Conservation (phyloP, 2,329 filamentous ascomycete genomes). For the Hymenoscyphus salicellus region DNA sequence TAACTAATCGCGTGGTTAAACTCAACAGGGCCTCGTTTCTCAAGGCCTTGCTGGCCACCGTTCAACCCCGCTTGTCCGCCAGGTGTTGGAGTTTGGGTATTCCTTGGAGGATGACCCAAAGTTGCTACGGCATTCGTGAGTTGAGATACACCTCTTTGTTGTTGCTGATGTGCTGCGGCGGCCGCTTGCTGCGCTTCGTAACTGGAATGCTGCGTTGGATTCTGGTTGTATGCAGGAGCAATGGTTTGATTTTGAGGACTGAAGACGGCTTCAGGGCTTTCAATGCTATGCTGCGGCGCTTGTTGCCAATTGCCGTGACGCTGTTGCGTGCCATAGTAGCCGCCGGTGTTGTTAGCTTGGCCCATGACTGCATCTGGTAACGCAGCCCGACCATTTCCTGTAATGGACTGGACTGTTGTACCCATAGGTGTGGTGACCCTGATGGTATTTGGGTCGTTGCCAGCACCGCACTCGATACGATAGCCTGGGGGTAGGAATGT, state of each 20-base stretch:
- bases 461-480: conserved; percentile 90
- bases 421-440: conserved; percentile 95
- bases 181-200: conserved; percentile 43
- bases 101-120: conserved; percentile 46
- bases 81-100: conserved; percentile 59
- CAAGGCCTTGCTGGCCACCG: conserved; percentile 60
- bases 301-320: conserved; percentile 51
- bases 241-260: conserved; percentile 55
- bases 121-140: conserved; percentile 58
- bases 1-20: conserved; percentile 99
- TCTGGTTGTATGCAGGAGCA: conserved; percentile 45
- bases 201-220: conserved; percentile 38
- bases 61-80: conserved; percentile 56
- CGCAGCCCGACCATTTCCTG: conserved; percentile 45
- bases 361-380: conserved; percentile 37
- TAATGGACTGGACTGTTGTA: conserved; percentile 90
- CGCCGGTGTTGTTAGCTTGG: conserved; percentile 25
- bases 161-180: conserved; percentile 53
- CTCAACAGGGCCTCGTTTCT: conserved; percentile 90
- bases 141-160: conserved; percentile 64
- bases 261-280: conserved; percentile 62
- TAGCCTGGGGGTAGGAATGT: conserved; percentile 96
- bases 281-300: conserved; percentile 56
- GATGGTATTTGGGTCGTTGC: conserved; percentile 93
- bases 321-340: conserved; percentile 41